These are phyloP conservation scores for Fusarium agapanthi DNA, from an alignment of 2,329 filamentous ascomycete species.

Conservation along the genomic window DNA sequence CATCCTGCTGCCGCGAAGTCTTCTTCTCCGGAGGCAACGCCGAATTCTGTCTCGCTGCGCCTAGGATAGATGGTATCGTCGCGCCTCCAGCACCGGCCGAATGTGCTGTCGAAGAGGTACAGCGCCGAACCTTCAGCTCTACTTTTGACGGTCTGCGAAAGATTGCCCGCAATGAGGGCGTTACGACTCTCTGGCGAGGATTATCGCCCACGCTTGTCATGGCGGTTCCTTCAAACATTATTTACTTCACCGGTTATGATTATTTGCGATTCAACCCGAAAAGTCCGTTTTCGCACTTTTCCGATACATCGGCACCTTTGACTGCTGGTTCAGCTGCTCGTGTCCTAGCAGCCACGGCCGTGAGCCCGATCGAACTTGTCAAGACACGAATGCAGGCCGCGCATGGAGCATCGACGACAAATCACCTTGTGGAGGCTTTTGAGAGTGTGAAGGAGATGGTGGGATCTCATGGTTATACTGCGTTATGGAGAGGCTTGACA, in stretches of 20 bases:
- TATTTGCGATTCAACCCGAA: conserved; percentile 80
- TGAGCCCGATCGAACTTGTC: conserved; percentile 94
- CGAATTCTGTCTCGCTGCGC: conserved; percentile 80
- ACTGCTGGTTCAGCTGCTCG: conserved; percentile 82
- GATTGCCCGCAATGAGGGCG: conserved; percentile 92
- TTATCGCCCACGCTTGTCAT: conserved; percentile 94
- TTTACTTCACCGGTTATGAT: conserved; percentile 98
- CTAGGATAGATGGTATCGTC: conserved; percentile 58
- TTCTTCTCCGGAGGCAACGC: conserved; percentile 93
- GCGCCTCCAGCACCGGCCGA: conserved; percentile 62
- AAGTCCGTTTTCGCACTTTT: conserved; percentile 74
- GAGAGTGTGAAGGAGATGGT: conserved; percentile 83
- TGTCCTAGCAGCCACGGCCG: conserved; percentile 80
- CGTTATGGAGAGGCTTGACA: conserved; percentile 89
- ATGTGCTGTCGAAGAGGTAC: conserved; percentile 88
- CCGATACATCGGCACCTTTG: conserved; percentile 80
- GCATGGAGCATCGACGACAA: conserved; percentile 63
- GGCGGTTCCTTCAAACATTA: conserved; percentile 94
- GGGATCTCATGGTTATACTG: conserved; percentile 75
- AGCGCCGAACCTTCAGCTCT: conserved; percentile 84
- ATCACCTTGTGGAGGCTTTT: conserved; percentile 82
- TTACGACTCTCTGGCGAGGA: conserved; percentile 88
- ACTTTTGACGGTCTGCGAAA: conserved; percentile 93
- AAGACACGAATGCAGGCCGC: conserved; percentile 90
- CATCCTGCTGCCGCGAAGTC: conserved; percentile 94